Evolutionary conservation across 441 rosid genomes (phyloP).

Genomic region (Breynia disticha): DNA sequence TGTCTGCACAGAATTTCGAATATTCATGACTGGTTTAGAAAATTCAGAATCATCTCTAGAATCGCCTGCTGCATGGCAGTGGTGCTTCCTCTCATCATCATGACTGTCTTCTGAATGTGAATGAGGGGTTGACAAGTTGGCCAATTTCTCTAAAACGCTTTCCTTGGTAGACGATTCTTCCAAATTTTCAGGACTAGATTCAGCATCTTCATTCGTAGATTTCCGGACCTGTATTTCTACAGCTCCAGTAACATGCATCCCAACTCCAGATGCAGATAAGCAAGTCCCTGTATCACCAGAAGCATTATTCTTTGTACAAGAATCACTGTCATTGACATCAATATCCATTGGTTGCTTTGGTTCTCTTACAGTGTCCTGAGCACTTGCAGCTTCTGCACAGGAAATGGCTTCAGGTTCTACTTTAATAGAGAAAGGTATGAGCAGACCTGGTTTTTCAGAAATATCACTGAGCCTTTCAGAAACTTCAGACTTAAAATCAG

Average conservation of each 20-base stretch:
- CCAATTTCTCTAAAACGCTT: constrained; percentile 21
- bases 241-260: constrained; percentile 22
- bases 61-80: constrained; percentile 29
- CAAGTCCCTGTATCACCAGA: constrained; percentile 23
- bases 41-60: constrained; percentile 30
- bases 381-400: constrained; percentile 26
- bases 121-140: constrained; percentile 20
- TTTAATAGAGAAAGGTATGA: constrained; percentile 30
- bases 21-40: constrained; percentile 28
- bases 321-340: constrained; percentile 27
- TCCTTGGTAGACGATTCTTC: constrained; percentile 35
- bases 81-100: constrained; percentile 32
- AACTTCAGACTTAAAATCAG: constrained; percentile 34
- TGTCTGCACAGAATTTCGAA: constrained; percentile 29
- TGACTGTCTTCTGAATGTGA: constrained; percentile 28
- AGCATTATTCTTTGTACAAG: constrained; percentile 11
- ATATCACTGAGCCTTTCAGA: constrained; percentile 20
- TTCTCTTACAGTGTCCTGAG: constrained; percentile 23
- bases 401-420: constrained; percentile 35
- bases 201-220: constrained; percentile 22
- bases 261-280: constrained; percentile 26
- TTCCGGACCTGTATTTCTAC: constrained; percentile 11
- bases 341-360: constrained; percentile 28
- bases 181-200: constrained; percentile 29
- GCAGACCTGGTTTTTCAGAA: constrained; percentile 18